Evolutionary conservation across 2,329 filamentous ascomycete species (phyloP), one percentile per base, ranked within the genome.

Genomic region (Cryphonectria japonica): DNA sequence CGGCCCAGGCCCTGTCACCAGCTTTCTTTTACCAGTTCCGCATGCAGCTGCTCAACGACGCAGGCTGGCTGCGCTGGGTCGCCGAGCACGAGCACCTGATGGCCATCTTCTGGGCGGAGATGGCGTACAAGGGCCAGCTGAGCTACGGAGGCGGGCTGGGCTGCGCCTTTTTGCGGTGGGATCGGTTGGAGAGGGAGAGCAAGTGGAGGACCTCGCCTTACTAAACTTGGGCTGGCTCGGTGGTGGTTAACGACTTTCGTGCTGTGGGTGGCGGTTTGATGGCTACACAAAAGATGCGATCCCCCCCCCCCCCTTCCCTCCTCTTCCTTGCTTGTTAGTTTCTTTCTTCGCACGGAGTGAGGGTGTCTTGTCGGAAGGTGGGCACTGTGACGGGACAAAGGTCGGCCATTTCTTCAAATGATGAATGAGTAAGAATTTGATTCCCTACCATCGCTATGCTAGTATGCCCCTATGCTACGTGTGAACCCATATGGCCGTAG

Each of bases 31-130:
- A 65, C 43, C 16, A 26, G n/a, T 50, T 19, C 41, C 63, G 63
- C 41, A 16, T 65, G 26, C 41, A 50, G 43, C 63, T 65, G 63
- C 63, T 65, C 26, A 65, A 65, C 63, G 50, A 32, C 43, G 19
- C n/a, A 1, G n/a, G 14, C 41, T 65, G 41, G 41, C 26, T 65
- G n/a, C 39, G 41, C 39, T 50, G 14, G 26, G 2, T 65, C 8
- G 41, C 29, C 8, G 11, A 7, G n/a, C 29, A 65, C 6, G 43
- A 65, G 29, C 43, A n/a, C 29, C 41, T 50, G 22, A 65, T 65
- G 63, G 29, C 22, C 2, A 13, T 46, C 11, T 50, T 65, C 43
- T 65, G 63, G 63, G 41, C 29, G 6, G 41, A 46, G 63, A 52
- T 65, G 41, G 63, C 63, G 13, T 65, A 46, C 39, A 65, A 34